phyloP scores from a whole-genome alignment of 768 basidiomycete genomes.

The Phylloporus rhodoxanthus region DNA sequence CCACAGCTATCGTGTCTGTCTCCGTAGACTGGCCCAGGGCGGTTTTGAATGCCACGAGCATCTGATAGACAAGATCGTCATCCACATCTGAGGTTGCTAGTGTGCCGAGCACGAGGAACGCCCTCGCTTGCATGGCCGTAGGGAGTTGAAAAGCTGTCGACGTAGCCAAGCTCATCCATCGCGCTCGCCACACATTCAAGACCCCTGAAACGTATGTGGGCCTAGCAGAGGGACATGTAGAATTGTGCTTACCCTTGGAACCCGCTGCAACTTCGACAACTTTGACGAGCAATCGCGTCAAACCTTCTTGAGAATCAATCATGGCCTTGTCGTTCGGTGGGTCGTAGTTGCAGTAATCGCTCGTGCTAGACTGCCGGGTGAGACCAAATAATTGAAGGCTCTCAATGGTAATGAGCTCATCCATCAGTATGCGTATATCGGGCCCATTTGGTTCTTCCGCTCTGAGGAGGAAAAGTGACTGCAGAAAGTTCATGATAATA shows the following conservation, averaged over 20 bases:
- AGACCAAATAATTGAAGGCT: slow-evolving; percentile 72
- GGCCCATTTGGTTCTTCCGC: slow-evolving; percentile 54
- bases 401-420: slow-evolving; percentile 50
- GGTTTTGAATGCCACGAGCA: slow-evolving; percentile 78
- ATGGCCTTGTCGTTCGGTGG: slow-evolving; percentile 45
- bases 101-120: slow-evolving; percentile 78
- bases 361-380: slow-evolving; percentile 50
- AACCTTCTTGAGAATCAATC: slow-evolving; percentile 61
- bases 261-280: slow-evolving; percentile 62
- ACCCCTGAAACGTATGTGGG: slow-evolving; percentile 43
- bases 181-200: slow-evolving; percentile 83
- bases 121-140: slow-evolving; percentile 80
- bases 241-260: slow-evolving; percentile 51
- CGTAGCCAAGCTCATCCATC: slow-evolving; percentile 89
- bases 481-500: slow-evolving; percentile 74
- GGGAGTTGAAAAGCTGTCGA: slow-evolving; percentile 88
- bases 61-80: slow-evolving; percentile 90
- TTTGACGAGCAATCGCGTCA: slow-evolving; percentile 57
- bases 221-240: not conserved
- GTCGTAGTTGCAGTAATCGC: slow-evolving; percentile 62
- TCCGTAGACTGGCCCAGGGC: slow-evolving; percentile 65
- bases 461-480: slow-evolving; percentile 60
- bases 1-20: slow-evolving; percentile 62
- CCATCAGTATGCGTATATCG: slow-evolving; percentile 57
- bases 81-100: slow-evolving; percentile 83